phyloP scores from a whole-genome alignment of 2,329 filamentous ascomycete species.

The Dactylellina haptotyla region DNA sequence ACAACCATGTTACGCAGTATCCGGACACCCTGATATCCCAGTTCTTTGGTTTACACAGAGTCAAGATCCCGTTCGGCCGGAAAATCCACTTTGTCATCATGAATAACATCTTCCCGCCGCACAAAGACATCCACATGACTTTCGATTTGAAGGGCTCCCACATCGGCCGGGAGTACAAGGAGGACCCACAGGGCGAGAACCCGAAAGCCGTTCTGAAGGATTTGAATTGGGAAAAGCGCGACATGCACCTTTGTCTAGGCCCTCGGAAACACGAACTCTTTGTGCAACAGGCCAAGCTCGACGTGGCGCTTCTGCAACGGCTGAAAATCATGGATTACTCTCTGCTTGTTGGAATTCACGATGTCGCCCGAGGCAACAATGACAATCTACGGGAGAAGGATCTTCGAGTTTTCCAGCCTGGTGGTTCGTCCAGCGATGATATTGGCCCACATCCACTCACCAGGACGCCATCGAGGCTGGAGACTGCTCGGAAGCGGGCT shows the following conservation, averaged over 20 bases:
- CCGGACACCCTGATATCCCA: constrained; percentile 97
- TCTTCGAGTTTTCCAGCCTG: constrained; percentile 70
- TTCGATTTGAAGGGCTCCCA: constrained; percentile 98
- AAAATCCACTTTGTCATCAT: constrained; percentile 99
- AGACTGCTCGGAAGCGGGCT: constrained; percentile 87
- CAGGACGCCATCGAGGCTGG: constrained; percentile 91
- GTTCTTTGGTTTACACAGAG: constrained; percentile 95
- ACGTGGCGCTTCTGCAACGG: constrained; percentile 85
- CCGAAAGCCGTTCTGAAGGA: constrained; percentile 94
- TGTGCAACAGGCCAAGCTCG: constrained; percentile 84
- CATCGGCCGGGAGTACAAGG: constrained; percentile 87
- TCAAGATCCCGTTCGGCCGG: constrained; percentile 97
- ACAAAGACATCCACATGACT: constrained; percentile 95
- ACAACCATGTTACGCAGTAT: constrained; percentile 88
- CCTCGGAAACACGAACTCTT: constrained; percentile 88
- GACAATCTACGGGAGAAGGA: constrained; percentile 92
- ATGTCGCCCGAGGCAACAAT: constrained; percentile 88
- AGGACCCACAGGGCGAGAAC: constrained; percentile 90
- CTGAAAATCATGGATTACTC: constrained; percentile 99
- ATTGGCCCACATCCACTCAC: constrained; percentile 74
- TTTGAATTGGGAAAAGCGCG: constrained; percentile 90
- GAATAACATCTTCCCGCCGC: constrained; percentile 98
- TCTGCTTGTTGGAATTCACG: constrained; percentile 91
- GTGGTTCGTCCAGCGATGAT: constrained; percentile 73
- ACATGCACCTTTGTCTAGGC: constrained; percentile 86